Conservation (phyloP, 768 basidiomycete species). For the Xerocomellus intermedius region DNA sequence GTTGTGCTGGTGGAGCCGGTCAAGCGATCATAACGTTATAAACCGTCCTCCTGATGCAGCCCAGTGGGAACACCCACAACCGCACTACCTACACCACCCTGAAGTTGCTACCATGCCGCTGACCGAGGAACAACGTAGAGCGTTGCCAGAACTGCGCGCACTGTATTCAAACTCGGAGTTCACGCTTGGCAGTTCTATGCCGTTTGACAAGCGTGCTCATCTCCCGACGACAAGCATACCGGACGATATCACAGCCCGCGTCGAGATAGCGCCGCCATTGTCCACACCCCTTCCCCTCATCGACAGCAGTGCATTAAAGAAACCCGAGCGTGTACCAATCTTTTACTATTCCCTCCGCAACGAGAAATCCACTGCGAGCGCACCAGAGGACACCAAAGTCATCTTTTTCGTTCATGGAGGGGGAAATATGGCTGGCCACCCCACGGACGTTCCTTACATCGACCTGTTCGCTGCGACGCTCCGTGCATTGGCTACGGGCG, state of each 20-base stretch:
- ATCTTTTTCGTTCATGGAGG: conserved; percentile 15
- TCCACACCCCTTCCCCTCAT: not conserved
- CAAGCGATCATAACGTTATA: too few relatives aligned
- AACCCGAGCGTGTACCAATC: conserved; percentile 6
- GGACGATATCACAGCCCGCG: not conserved
- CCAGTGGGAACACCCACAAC: not conserved
- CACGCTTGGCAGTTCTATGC: not conserved
- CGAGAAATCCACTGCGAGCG: not conserved
- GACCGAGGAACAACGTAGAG: conserved; percentile 4
- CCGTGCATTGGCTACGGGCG: not conserved
- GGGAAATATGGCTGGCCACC: conserved; percentile 6
- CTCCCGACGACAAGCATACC: not conserved
- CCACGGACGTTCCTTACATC: not conserved
- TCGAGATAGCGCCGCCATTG: conserved; percentile 3
- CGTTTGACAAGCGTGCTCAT: not conserved
- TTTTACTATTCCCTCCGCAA: conserved; percentile 7
- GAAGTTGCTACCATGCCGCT: not conserved
- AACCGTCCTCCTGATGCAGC: too few relatives aligned
- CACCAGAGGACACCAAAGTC: conserved; percentile 7
- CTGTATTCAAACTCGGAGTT: not conserved
- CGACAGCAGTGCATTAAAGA: not conserved
- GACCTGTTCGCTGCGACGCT: conserved; percentile 1
- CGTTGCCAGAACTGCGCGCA: not conserved
- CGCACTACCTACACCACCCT: not conserved
- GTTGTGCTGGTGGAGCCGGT: too few relatives aligned